Conservation (phyloP, 257 asterid species). For the Buddleja alternifolia region DNA sequence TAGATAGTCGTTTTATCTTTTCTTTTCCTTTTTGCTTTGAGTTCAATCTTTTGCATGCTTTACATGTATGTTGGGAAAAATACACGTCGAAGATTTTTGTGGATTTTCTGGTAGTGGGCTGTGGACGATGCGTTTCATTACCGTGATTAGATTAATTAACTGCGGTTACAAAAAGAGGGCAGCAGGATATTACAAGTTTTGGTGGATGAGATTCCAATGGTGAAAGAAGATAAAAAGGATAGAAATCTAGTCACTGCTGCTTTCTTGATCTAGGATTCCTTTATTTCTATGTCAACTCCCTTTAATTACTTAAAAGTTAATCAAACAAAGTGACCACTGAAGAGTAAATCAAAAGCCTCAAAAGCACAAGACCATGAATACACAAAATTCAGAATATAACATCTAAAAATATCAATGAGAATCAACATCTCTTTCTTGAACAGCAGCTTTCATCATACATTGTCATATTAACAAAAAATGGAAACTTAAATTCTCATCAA, state of each 20-base stretch:
- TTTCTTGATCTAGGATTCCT: conserved; percentile 12
- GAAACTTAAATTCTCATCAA: background rate
- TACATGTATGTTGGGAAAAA: conserved; percentile 10
- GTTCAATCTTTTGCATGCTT: conserved; percentile 17
- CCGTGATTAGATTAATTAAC: background rate
- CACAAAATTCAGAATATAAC: too few relatives aligned
- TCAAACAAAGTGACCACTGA: too few relatives aligned
- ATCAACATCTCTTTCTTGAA: too few relatives aligned
- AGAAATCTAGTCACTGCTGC: conserved; percentile 19
- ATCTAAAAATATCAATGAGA: too few relatives aligned
- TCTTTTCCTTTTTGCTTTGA: background rate
- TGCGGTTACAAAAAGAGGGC: too few relatives aligned
- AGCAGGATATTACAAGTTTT: background rate
- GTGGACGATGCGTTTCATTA: background rate
- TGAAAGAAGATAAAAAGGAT: conserved; percentile 22
- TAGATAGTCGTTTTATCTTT: background rate
- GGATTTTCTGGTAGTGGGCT: background rate
- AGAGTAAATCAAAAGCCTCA: background rate
- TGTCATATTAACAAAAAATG: conserved; percentile 24
- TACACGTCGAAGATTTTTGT: too few relatives aligned
- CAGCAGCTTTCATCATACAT: conserved; percentile 5
- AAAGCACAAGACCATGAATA: too few relatives aligned
- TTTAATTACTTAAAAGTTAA: background rate
- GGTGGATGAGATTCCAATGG: conserved; percentile 17
- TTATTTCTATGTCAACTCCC: conserved; percentile 8